Base-by-base conservation (phyloP, 2,329 filamentous ascomycete genomes). In the Scorias spongiosa region DNA sequence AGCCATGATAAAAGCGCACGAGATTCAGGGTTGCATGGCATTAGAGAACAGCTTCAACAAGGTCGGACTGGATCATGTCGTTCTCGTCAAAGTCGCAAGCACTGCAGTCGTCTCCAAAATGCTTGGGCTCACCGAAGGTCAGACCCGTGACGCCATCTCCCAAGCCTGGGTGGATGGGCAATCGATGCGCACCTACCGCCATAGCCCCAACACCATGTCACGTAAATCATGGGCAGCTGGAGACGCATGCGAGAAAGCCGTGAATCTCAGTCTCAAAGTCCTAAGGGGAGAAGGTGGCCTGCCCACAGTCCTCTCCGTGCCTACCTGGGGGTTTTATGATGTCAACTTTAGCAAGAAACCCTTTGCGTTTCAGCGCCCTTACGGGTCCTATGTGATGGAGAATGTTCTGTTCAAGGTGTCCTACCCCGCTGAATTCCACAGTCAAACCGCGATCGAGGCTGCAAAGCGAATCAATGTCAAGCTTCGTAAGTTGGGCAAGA, bases 331-430 rank as follows among this genome's bases (percentile, higher is more conserved):
- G 47, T 98, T 96, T 76, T 98, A 98, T 69, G 91, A 98, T 62
- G 88, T 96, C 52, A 76, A 93, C 51, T 98, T 96, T 75, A 85
- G 88, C 71, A 87, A 87, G 68, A 86, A 93, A 58, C 84, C 84
- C 67, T 98, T 98, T 64, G 72, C 87, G 65, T 98, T 95, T 75
- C 89, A 96, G 74, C 80, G 91, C 50, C 79, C 81, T 46, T 98
- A 98, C 62, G 89, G 88, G 62, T 93, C 84, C 73, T 98, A 98
- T 66, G 91, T 98, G 54, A 98, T 98, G 91, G 91, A 98, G 78
- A 98, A 96, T 61, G 87, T 98, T 48, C 80, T 98, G 51, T 98
- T 98, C 81, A 98, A 98, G 78, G 91, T 98, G 48, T 98, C 91
- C 39, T 96, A 95, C 65, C 89, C 89, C 60, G 87, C 88, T 59